Base-by-base conservation (phyloP, 331 rosid genomes). In the Telfairia occidentalis region DNA sequence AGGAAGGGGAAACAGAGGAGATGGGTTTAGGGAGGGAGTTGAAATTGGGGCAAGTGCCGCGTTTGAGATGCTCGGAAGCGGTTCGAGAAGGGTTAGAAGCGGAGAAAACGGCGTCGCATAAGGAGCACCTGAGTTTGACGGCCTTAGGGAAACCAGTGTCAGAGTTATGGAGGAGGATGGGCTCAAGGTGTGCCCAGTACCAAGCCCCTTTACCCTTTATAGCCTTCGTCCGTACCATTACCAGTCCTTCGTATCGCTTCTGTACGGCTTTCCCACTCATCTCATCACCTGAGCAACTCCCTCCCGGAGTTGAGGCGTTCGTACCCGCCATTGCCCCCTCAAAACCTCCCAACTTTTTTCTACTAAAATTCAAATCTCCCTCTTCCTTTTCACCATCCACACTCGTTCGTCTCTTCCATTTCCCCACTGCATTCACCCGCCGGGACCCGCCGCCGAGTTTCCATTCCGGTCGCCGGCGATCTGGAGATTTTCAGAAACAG, bases 161-260 rank as follows among this genome's bases (percentile, higher is more conserved):
- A 63, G 83, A n/a, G 85, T 87, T 82, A 19, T 79, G 90, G 46
- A 87, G 79, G 52, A 92, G 80, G 9, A 92, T 46, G 46, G 98
- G 98, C 75, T 92, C 97, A 11, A 92, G 65, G 85, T 92, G 98
- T 2, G 83, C 76, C 98, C 98, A 92, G 77, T 92, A 92, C 98
- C 98, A 92, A 26, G 98, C 98, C 2, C 98, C 98, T 83, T 92
- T 92, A 0, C 98, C 98, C 75, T 89, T 92, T 75, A 92, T 84
- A 9, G 98, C 98, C 63, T 92, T 92, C 34, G 83, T 89, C 38
- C 97, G 90, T 48, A 92, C 98, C 89, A 77, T 85, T 2, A 89
- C 74, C 48, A 92, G 70, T 7, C 98, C 93, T 71, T 92, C 97
- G 78, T 84, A 92, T 15, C 98, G 87, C 65, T 92, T 92, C 37